phyloP scores from a whole-genome alignment of 768 basidiomycete genomes.

The Suillus lakei region DNA sequence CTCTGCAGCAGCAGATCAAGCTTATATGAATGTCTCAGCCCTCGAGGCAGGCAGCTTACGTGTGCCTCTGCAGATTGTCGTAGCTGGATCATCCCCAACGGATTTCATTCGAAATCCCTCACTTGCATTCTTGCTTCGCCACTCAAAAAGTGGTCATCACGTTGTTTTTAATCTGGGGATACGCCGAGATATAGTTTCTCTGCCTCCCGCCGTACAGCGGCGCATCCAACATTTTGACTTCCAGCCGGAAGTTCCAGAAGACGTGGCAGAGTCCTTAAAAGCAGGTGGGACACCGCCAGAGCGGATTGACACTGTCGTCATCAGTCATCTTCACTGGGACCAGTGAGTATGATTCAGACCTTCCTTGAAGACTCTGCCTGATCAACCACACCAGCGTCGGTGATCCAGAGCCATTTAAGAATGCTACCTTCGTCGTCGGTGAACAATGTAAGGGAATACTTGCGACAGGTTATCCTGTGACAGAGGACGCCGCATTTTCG shows the following conservation, averaged over 20 bases:
- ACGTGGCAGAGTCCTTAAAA: constrained; percentile 44
- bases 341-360: constrained; percentile 28
- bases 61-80: constrained; percentile 42
- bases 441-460: constrained; percentile 41
- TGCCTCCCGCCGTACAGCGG: constrained; percentile 38
- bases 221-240: constrained; percentile 22
- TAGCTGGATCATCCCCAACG: constrained; percentile 39
- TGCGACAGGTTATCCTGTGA: constrained; percentile 45
- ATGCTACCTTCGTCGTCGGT: constrained; percentile 53
- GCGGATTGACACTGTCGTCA: constrained; percentile 48
- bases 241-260: constrained; percentile 16
- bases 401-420: constrained; percentile 48
- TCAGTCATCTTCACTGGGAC: constrained; percentile 63
- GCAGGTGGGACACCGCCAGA: constrained; percentile 52
- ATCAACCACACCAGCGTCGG: constrained; percentile 38
- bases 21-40: constrained; percentile 58
- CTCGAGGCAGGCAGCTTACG: constrained; percentile 54
- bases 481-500: constrained; percentile 39
- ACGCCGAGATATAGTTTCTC: constrained; percentile 49
- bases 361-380: not conserved
- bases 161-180: constrained; percentile 64
- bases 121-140: constrained; percentile 56
- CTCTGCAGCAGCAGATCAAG: constrained; percentile 44
- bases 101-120: constrained; percentile 43
- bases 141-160: constrained; percentile 44